These are phyloP conservation scores for Candida tammaniensis DNA, from an alignment of 805 yeast genomes.

Conservation along the genomic window DNA sequence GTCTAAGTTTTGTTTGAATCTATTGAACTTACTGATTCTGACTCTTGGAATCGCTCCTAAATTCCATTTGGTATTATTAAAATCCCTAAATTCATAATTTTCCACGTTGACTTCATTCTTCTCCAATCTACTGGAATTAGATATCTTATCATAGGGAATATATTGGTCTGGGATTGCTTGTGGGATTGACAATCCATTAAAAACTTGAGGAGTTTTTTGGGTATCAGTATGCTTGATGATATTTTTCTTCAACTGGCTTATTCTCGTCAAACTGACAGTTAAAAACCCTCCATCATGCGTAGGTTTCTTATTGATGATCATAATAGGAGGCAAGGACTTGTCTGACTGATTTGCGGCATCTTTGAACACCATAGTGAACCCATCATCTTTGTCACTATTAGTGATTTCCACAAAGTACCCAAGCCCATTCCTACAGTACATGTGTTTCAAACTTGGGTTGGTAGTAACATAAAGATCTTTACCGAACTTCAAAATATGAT, in stretches of 20 bases:
- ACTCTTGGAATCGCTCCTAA: slow-evolving; percentile 48
- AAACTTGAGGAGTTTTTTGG: slow-evolving; percentile 11
- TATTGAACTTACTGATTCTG: slow-evolving; percentile 25
- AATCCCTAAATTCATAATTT: slow-evolving; percentile 29
- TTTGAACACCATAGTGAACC: slow-evolving; percentile 26
- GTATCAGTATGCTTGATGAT: slow-evolving; percentile 8
- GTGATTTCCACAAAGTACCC: slow-evolving; percentile 53
- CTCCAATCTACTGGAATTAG: slow-evolving; percentile 9
- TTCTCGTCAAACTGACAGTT: slow-evolving; percentile 23
- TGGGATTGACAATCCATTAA: slow-evolving; percentile 25
- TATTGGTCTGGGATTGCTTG: slow-evolving; percentile 19
- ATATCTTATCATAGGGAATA: slow-evolving; percentile 19
- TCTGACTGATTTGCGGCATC: slow-evolving; percentile 16
- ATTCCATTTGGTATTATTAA: slow-evolving; percentile 27
- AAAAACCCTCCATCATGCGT: slow-evolving; percentile 27
- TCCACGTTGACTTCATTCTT: slow-evolving; percentile 11
- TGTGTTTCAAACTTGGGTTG: slow-evolving; percentile 60
- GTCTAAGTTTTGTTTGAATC: slow-evolving; percentile 18
- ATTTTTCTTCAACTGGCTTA: slow-evolving; percentile 10
- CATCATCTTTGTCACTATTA: slow-evolving; percentile 12
- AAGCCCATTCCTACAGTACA: slow-evolving; percentile 59
- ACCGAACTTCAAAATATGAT: slow-evolving; percentile 56
- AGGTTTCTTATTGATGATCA: slow-evolving; percentile 25
- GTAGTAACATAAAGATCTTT: slow-evolving; percentile 61
- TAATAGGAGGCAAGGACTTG: slow-evolving; percentile 22